Evolutionary conservation across 2,329 filamentous ascomycete genomes (phyloP), one percentile per base, ranked within the genome.

Genomic region (Sporothrix dimorphospora): DNA sequence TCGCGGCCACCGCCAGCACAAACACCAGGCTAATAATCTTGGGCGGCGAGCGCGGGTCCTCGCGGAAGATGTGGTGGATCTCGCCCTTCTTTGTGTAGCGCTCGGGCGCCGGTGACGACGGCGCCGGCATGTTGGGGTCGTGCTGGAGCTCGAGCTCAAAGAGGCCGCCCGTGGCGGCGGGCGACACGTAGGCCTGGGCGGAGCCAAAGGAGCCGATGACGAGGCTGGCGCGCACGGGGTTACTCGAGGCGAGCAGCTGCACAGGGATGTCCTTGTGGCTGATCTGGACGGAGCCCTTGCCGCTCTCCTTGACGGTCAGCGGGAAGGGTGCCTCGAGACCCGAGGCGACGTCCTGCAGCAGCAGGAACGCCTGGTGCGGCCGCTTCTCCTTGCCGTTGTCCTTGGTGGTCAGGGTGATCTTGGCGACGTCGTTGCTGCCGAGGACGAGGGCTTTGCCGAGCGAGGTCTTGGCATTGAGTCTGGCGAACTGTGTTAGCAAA

Each of bases 291-390:
- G 90, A 90, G 27, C 89, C 94, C 83, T 97, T 97, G 76, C 96
- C 96, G 78, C 87, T 94, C 11, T 96, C 92, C 84, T 97, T 97
- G 65, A 97, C 84, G 12, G 84, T 90, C 77, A 99, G 86, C 1
- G 94, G 90, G 78, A 95, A 97, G 0, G 94, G 94, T 30, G 94
- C 91, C 81, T 98, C 94, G 63, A 99, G 85, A 47, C 93, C 93
- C 12, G 90, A 91, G 14, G 86, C 83, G 12, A 87, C 84, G 77
- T 98, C 94, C 77, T 89, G 90, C 72, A 99, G 82, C 19, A 96
- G 86, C 70, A 99, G 86, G 84, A 98, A 98, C 6, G 94, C 94
- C 83, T 99, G 96, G 82, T 99, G 96, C 77, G 96, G 94, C 76
- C 92, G 90, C 86, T 94, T 95, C 63, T 89, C 87, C 77, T 90